Evolutionary conservation across 345 rosid genomes (phyloP).

Genomic region (Mangifera indica): DNA sequence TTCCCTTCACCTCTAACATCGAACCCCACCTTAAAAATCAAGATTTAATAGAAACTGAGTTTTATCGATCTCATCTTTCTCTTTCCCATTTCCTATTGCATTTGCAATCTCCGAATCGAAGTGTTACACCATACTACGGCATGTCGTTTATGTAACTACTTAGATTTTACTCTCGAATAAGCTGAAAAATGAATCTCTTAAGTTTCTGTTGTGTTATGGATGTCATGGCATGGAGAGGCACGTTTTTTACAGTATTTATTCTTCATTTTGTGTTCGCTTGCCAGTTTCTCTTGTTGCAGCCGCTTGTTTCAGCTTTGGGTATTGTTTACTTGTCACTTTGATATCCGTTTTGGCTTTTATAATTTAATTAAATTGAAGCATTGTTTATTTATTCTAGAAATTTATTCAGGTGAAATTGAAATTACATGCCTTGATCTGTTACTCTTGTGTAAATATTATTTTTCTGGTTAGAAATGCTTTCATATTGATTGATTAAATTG

Average conservation of each 20-base stretch:
- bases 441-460: neutral
- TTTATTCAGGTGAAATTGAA: neutral
- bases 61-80: neutral
- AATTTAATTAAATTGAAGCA: neutral
- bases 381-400: neutral
- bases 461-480: neutral
- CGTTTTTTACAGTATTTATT: conserved; percentile 51
- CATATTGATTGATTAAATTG: neutral
- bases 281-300: conserved; percentile 85
- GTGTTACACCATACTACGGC: neutral
- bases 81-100: neutral
- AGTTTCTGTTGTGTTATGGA: conserved; percentile 45
- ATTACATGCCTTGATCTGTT: conserved; percentile 8
- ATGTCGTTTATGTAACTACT: conserved; percentile 6
- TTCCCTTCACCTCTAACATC: neutral
- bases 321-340: neutral
- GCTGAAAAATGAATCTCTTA: conserved; percentile 37
- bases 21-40: too few species aligned
- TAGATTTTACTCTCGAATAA: conserved; percentile 13
- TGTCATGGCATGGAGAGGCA: conserved; percentile 76
- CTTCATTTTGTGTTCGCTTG: conserved; percentile 76
- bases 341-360: neutral
- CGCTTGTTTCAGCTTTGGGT: conserved; percentile 90
- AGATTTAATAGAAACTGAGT: neutral
- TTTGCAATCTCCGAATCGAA: neutral